Base-by-base conservation (phyloP, 75 land plant species). In the Selaginella tamariscina region DNA sequence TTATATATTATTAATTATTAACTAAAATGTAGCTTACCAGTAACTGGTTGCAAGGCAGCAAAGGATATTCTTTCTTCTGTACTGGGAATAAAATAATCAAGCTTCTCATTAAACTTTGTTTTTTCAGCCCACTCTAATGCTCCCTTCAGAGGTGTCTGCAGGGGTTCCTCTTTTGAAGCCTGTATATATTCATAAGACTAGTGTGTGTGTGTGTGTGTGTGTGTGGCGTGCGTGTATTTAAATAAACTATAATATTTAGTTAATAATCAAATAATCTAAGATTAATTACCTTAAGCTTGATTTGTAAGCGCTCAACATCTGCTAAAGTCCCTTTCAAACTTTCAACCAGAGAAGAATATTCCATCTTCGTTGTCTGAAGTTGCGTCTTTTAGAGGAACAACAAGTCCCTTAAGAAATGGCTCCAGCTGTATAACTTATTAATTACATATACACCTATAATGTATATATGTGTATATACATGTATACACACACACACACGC, bases 51-150 rank as follows among this genome's bases (percentile, higher is more conserved):
- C 33, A 86, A 72, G 56, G 87, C 84, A 63, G 82, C 78, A 72
- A 84, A 86, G 13, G 89, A 86, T 23, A 86, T 39, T 11, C 82
- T 79, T 64, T 86, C 89, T 69, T 81, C 77, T 31, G 72, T 39
- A 33, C 66, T 26, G 22, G 89, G 89, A 33, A 86, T 57, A 62
- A 82, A 86, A 23, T 39, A 62, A 56, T 59, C 24, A 44, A 68
- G 66, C 27, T 30, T 56, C 54, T 77, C 73, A 28, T 68, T 56
- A 32, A 63, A 27, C 15, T 57, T 75, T 31, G 73, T 76, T 54
- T 72, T 87, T 69, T 89, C 82, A 39, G 95, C 91, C 95, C 95
- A 89, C 30, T 55, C 67, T 26, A 89, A 57, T 44, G 85, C 82
- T 65, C 79, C 83, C 62, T 74, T 57, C 24, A 70, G 69, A 2